These are phyloP conservation scores for Aureobasidium vineae DNA, from an alignment of 2,329 filamentous ascomycete genomes.

Conservation along the genomic window DNA sequence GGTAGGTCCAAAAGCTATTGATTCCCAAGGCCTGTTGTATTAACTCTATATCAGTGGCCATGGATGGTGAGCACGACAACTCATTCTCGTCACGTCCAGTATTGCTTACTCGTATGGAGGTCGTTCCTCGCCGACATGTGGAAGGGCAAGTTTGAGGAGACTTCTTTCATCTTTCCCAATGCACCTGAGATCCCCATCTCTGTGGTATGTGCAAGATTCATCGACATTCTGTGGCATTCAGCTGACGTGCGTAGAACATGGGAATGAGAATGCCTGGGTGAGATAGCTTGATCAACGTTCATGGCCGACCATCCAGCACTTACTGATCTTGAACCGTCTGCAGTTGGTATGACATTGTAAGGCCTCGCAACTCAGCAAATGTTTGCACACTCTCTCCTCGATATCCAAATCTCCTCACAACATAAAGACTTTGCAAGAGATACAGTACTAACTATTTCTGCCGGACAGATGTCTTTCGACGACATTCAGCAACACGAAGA, in stretches of 20 bases:
- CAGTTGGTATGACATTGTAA: conserved; percentile 77
- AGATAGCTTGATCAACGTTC: not conserved
- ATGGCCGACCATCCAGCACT: not conserved
- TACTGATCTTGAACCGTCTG: not conserved
- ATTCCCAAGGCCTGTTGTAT: not conserved
- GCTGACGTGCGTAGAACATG: conserved; percentile 7
- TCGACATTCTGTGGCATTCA: not conserved
- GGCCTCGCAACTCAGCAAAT: conserved; percentile 40
- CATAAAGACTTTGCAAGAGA: not conserved
- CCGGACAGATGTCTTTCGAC: conserved; percentile 44
- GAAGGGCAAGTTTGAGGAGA: conserved; percentile 79
- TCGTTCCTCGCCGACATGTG: conserved; percentile 81
- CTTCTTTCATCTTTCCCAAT: conserved; percentile 92
- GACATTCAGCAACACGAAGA: conserved; percentile 57
- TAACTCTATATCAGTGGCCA: conserved; percentile 49
- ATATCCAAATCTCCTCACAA: not conserved
- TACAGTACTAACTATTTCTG: conserved; percentile 14
- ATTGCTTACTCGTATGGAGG: conserved; percentile 43
- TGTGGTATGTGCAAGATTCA: conserved; percentile 54
- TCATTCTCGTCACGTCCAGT: not conserved
- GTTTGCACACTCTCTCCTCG: conserved; percentile 29
- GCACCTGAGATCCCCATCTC: conserved; percentile 85
- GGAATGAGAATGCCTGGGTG: conserved; percentile 24
- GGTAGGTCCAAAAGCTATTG: conserved; percentile 36
- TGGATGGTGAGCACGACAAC: conserved; percentile 60